Evolutionary conservation across 805 yeast genomes (phyloP), one percentile per base, ranked within the genome.

Genomic region (Sugiyamaella floridensis): DNA sequence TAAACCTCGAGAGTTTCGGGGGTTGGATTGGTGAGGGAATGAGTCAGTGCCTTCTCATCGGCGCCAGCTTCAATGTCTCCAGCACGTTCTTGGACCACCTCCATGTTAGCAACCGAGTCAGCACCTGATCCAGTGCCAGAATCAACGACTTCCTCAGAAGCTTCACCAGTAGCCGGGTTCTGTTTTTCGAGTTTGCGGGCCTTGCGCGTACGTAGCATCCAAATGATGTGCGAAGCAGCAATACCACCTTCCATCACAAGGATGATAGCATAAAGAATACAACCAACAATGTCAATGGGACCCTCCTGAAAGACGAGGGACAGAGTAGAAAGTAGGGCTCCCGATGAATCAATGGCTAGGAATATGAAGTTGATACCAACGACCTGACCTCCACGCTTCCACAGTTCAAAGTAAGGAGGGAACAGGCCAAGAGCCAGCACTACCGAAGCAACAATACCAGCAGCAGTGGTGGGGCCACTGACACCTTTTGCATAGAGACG

Each of bases 341-440:
- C 98, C 22, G 79, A 57, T 3, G 86, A 79, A 66, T 92, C 97
- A 70, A 90, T 70, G 4, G 75, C 62, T 53, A 92, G 72, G 58
- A 92, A 92, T 2, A 85, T 59, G 63, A 92, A 89, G 65, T 89
- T 89, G 62, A 92, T 85, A 0, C 98, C 98, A 2, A 89, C 81
- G 2, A 92, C 97, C 37, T 85, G 71, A 1, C 97, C 97, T 49
- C 79, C 67, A 57, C 96, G 75, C 63, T 88, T 86, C 32, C 81
- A 77, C 22, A 92, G 70, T 66, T 92, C 97, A 60, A 81, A 82
- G 65, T 90, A 92, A 4, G 97, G 97, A 0, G 97, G 97, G 0
- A 92, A 58, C 37, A 92, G 73, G 0, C 98, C 98, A 2, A 77
- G 64, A 0, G 86, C 93, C 8, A 92, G 71, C 16, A 87, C 65